Conservation (phyloP, 2,329 filamentous ascomycete species). For the Hypoxylon rubiginosum region DNA sequence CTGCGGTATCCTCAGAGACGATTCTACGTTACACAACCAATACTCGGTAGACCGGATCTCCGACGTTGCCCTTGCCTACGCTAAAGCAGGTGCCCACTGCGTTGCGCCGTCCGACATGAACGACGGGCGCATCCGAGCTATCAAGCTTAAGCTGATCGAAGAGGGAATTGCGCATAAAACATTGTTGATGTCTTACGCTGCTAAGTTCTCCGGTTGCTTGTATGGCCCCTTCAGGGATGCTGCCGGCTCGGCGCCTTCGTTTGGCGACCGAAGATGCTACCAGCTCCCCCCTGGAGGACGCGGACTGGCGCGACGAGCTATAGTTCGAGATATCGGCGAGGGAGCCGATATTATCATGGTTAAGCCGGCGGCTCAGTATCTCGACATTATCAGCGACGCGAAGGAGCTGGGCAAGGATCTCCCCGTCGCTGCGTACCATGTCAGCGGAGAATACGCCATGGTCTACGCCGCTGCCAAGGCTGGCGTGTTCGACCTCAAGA, state of each 20-base stretch:
- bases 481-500: constrained; percentile 93
- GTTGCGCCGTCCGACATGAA: constrained; percentile 99
- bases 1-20: constrained; percentile 94
- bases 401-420: constrained; percentile 94
- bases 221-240: constrained; percentile 98
- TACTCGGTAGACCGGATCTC: constrained; percentile 94
- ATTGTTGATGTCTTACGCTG: constrained; percentile 96
- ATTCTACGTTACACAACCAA: constrained; percentile 92
- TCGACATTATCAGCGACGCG: constrained; percentile 97
- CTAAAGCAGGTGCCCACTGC: constrained; percentile 94
- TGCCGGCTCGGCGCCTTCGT: constrained; percentile 89
- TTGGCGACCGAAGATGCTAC: constrained; percentile 96
- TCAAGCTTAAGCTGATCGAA: constrained; percentile 98
- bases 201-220: constrained; percentile 96
- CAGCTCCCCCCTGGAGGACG: constrained; percentile 94
- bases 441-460: constrained; percentile 98
- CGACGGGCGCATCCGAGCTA: constrained; percentile 94
- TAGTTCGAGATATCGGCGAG: constrained; percentile 89
- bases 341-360: constrained; percentile 99
- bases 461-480: constrained; percentile 96
- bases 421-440: constrained; percentile 95
- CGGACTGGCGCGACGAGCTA: constrained; percentile 90
- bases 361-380: constrained; percentile 94
- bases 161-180: constrained; percentile 92
- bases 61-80: constrained; percentile 97